Evolutionary conservation across 1,284 basidiomycete species (phyloP).

Genomic region (Ceratobasidium sp.): DNA sequence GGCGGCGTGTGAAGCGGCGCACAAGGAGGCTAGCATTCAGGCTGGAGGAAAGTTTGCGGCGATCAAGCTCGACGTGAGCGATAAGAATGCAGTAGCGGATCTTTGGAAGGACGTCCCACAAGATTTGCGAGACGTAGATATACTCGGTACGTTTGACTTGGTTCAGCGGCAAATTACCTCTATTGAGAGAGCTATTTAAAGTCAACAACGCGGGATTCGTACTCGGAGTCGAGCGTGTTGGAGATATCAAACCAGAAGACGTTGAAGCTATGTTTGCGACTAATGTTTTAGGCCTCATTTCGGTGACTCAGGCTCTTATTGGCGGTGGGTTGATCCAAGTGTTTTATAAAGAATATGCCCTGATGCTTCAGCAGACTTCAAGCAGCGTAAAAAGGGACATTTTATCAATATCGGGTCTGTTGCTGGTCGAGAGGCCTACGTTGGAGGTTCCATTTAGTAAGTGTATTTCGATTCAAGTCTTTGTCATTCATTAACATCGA

Average conservation of each 20-base stretch:
- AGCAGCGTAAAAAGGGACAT: conserved; percentile 87
- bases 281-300: conserved; percentile 91
- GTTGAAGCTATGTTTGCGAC: conserved; percentile 92
- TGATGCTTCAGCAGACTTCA: conserved; percentile 77
- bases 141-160: conserved; percentile 70
- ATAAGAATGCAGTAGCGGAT: conserved; percentile 74
- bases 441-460: conserved; percentile 76
- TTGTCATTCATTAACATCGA: conserved; percentile 50
- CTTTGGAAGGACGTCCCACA: conserved; percentile 77
- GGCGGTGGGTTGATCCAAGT: conserved; percentile 64
- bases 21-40: conserved; percentile 77
- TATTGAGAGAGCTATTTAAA: conserved; percentile 53
- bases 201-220: conserved; percentile 93
- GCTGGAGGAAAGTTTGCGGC: conserved; percentile 78
- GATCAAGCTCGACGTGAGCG: conserved; percentile 80
- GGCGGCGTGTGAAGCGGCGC: conserved; percentile 75
- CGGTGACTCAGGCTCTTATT: conserved; percentile 83
- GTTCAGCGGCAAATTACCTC: background rate
- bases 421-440: conserved; percentile 92
- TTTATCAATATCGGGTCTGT: conserved; percentile 97
- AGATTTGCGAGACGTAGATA: conserved; percentile 76
- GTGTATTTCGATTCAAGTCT: background rate
- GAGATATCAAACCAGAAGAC: conserved; percentile 80
- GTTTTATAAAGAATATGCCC: background rate
- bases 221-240: conserved; percentile 84